Base-by-base conservation (phyloP, 495 filamentous ascomycete species). In the Neurospora sp. region DNA sequence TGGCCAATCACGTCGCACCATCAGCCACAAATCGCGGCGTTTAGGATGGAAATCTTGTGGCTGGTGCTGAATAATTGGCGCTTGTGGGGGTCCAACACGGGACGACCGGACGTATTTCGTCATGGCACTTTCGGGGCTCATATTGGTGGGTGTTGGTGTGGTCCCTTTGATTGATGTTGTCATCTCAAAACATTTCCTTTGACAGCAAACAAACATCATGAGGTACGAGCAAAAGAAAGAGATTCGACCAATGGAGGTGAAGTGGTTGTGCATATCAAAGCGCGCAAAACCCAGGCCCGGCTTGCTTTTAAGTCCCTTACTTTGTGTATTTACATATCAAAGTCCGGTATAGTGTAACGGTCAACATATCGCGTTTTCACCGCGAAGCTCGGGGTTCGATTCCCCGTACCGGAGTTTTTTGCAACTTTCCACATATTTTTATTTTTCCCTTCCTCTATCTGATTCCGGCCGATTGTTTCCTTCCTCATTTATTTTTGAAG, bases 341-440 rank as follows among this genome's bases (percentile, higher is more conserved):
- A 65, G 53, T 83, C 82, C 82, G 82, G 73, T 83, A 82, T 84
- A 80, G 82, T 83, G 82, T 84, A 84, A 81, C 77, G 82, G 82
- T 77, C 77, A 83, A 84, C 81, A 83, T 84, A 82, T 81, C 80
- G 80, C 82, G 81, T 82, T 84, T 84, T 84, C 82, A 84, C 82
- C 82, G 82, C 80, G 82, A 81, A 80, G 82, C 82, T 81, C 82
- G 82, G 82, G 82, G 82, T 84, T 84, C 82, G 81, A 84, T 83
- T 84, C 82, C 82, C 82, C 82, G 82, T 83, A 83, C 72, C 82
- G 82, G 82, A 84, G 82, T 72, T 20, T 40, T 40, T 69, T 70
- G 18, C 38, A 20, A 9, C 42, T 12, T 48, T 20, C 22, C 6
- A 2, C 42, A 9, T 48, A 1, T 22, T 22, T 9, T 48, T n/a